Base-by-base conservation (phyloP, 495 filamentous ascomycete species). In the Aspergillus carlsbadensis region DNA sequence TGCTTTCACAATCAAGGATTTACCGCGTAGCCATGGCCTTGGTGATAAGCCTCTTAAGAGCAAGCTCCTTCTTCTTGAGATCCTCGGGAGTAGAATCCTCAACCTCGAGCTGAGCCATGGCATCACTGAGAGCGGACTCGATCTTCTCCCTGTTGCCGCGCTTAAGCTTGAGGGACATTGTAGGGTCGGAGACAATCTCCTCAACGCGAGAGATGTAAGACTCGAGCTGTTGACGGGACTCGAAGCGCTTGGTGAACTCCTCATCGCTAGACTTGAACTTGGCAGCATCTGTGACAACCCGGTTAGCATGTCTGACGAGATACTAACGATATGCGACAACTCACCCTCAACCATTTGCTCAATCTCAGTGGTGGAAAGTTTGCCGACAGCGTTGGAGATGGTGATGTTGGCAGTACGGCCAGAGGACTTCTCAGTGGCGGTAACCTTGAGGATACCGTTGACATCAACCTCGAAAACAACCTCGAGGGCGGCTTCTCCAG, bases 381-480 rank as follows among this genome's bases (percentile, higher is more conserved):
- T 99, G 72, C 94, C 94, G 69, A 99, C 94, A 56, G 94, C 96
- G 84, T 99, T 99, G 71, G 91, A 93, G 78, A 99, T 99, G 68
- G 95, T 98, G 75, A 99, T 99, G 84, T 99, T 99, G 74, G 94
- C 94, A 67, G 83, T 92, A 66, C 95, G 91, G 63, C 94, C 94
- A 42, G 95, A 97, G 61, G 92, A 91, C 88, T 99, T 99, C 83
- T 99, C 94, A 36, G 92, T 96, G 61, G 94, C 94, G 61, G 95
- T 99, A 64, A 99, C 94, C 86, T 99, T 99, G 68, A 99, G 87
- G 74, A 99, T 98, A 87, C 94, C 94, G 80, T 99, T 99, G 83
- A 97, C 94, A 63, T 99, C 94, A 70, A 99, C 94, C 80, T 99
- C 94, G 77, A 99, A 98, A 70, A 98, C 92, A 65, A 93, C 90